Percentiles rank a stretch among this genome's conserved stretches.
Conservation (phyloP, 1,284 basidiomycete genomes). For the Austroboletus niveus region DNA sequence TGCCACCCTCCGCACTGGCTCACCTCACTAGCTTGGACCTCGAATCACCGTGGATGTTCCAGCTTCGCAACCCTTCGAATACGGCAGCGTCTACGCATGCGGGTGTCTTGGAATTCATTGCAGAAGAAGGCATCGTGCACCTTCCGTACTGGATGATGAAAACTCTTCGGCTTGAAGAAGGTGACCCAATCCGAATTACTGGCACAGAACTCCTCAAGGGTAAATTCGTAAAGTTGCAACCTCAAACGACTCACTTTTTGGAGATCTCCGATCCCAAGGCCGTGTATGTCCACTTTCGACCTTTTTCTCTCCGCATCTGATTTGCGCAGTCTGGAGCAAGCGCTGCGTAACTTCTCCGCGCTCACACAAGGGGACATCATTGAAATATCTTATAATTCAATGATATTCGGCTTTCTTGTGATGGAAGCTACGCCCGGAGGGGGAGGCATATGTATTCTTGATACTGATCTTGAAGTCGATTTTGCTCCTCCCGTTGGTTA, state of each 20-base stretch:
- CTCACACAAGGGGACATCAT: conserved; percentile 90
- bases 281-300: conserved; percentile 62
- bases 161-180: conserved; percentile 87
- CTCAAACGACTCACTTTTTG: conserved; percentile 93
- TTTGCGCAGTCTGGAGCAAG: conserved; percentile 75
- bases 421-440: conserved; percentile 93
- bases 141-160: conserved; percentile 99
- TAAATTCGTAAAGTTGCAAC: conserved; percentile 95
- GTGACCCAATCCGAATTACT: conserved; percentile 91
- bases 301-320: conserved; percentile 4
- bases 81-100: conserved; percentile 88
- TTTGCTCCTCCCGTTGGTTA: conserved; percentile 77
- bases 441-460: conserved; percentile 86
- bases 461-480: conserved; percentile 95
- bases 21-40: conserved; percentile 88
- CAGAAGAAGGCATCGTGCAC: conserved; percentile 94
- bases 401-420: conserved; percentile 92
- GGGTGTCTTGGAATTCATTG: conserved; percentile 98
- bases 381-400: conserved; percentile 89
- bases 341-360: conserved; percentile 90
- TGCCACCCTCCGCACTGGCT: conserved; percentile 95
- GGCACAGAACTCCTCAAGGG: conserved; percentile 90
- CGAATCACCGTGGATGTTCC: conserved; percentile 94
- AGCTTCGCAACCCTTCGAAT: conserved; percentile 88
- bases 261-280: conserved; percentile 96